Base-by-base conservation (phyloP, 148 eudicot genomes). In the Cornus controversa region DNA sequence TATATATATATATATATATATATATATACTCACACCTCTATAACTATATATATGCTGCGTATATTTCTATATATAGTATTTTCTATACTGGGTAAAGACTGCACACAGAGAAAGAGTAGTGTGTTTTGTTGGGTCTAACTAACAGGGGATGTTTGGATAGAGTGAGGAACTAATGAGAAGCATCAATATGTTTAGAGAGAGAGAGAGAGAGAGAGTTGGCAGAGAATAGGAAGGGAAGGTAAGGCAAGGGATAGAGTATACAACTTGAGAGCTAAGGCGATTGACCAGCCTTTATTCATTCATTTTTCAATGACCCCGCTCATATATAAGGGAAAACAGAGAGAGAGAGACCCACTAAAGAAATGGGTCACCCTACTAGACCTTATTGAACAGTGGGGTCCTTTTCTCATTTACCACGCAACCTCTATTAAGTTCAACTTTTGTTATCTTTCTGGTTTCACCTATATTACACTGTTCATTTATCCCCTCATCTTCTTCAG, bases 361-460 rank as follows among this genome's bases (percentile, higher is more conserved):
- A 72, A 66, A 77, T 79, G 79, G 79, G 80, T 75, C 65, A 75
- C 75, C 50, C 68, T 57, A 67, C 31, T 60, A 36, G 80, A 54
- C 34, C 18, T 42, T 71, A 63, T 62, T 47, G 28, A 26, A 36
- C 28, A 57, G 36, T 66, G 82, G 79, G 85, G 70, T 25, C 79
- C 70, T n/a, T 22, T 42, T 24, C 31, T 20, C 25, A 40, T 40
- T 67, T 71, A 72, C 69, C 69, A 73, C 76, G 63, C 36, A 78
- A 73, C 63, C 75, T 34, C 37, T 22, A 71, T 64, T 64, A n/a
- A 64, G 64, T 76, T 71, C 75, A 69, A 31, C 75, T 42, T 40
- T 76, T 70, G 40, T 16, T 28, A 23, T 29, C 25, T n/a, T 60
- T 37, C 54, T 36, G 27, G 0, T 36, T 74, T 31, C 27, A 74